Conservation (phyloP, 1,139 yeast genomes). For the Taiozyma onychis region DNA sequence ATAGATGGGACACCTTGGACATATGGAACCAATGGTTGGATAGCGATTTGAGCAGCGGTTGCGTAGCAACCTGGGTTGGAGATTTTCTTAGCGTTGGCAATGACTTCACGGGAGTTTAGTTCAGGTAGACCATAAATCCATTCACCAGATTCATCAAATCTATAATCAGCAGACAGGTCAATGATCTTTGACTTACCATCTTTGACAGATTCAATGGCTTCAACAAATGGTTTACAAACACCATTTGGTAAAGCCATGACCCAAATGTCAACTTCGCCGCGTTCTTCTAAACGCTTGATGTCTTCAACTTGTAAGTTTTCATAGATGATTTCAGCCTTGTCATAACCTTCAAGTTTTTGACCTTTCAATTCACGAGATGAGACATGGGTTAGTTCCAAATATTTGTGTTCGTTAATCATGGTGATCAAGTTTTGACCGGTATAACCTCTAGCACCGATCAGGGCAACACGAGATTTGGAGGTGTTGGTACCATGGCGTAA, state of each 20-base stretch:
- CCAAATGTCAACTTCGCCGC: slow-evolving; percentile 88
- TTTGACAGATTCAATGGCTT: slow-evolving; percentile 66
- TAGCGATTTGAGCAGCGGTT: slow-evolving; percentile 92
- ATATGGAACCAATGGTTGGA: slow-evolving; percentile 72
- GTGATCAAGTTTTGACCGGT: slow-evolving; percentile 92
- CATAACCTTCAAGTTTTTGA: slow-evolving; percentile 79
- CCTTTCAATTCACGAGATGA: slow-evolving; percentile 95
- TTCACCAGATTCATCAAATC: slow-evolving; percentile 81
- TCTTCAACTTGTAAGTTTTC: slow-evolving; percentile 87
- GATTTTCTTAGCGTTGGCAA: slow-evolving; percentile 74
- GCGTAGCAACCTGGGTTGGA: slow-evolving; percentile 99
- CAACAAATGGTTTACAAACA: slow-evolving; percentile 95
- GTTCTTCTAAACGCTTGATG: slow-evolving; percentile 67
- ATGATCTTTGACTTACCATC: slow-evolving; percentile 68
- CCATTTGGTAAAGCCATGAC: slow-evolving; percentile 99
- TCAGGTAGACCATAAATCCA: slow-evolving; percentile 95
- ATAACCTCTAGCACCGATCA: slow-evolving; percentile 97
- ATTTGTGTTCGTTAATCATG: slow-evolving; percentile 82
- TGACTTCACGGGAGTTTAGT: slow-evolving; percentile 56
- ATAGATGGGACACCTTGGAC: slow-evolving; percentile 70
- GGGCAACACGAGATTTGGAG: slow-evolving; percentile 65
- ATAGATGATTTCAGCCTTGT: slow-evolving; percentile 71
- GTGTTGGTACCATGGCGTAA: slow-evolving; percentile 55
- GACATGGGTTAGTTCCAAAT: slow-evolving; percentile 82
- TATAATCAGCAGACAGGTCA: slow-evolving; percentile 92